A percentile compares a stretch with the other conserved stretches of the same genome.
Evolutionary conservation across 2,329 filamentous ascomycete species (phyloP).

Genomic region (Exophiala alcalophila): DNA sequence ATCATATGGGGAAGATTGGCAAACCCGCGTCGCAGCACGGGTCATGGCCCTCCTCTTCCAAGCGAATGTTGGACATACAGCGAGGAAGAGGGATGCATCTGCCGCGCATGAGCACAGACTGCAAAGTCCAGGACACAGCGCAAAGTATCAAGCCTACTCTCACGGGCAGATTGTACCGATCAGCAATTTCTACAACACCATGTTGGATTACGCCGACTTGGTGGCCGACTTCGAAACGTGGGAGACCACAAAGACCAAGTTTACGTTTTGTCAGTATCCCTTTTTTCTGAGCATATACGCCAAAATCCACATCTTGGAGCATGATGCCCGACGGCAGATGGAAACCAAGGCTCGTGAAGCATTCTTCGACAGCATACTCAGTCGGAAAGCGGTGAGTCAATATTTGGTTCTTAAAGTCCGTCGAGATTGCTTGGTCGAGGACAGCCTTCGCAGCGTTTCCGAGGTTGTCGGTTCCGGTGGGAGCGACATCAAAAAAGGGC

Average conservation of each 20-base stretch:
- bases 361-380: conserved; percentile 86
- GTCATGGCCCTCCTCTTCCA: conserved; percentile 78
- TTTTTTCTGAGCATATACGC: conserved; percentile 89
- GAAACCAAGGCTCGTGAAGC: conserved; percentile 81
- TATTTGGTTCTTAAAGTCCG: conserved; percentile 75
- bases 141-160: conserved; percentile 44
- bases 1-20: conserved; percentile 81
- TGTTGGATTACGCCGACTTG: conserved; percentile 83
- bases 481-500: conserved; percentile 85
- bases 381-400: conserved; percentile 68
- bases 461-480: conserved; percentile 76
- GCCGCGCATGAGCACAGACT: conserved; percentile 32
- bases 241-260: conserved; percentile 71
- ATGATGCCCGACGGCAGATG: conserved; percentile 87
- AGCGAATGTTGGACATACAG: conserved; percentile 63
- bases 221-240: conserved; percentile 83
- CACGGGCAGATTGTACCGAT: conserved; percentile 70
- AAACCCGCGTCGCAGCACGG: conserved; percentile 74
- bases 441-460: conserved; percentile 75
- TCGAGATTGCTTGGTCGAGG: conserved; percentile 61
- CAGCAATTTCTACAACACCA: conserved; percentile 81
- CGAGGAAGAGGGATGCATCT: conserved; percentile 40
- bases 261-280: conserved; percentile 88
- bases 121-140: conserved; percentile 41
- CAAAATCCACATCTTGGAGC: conserved; percentile 85